A percentile compares a stretch with the other conserved stretches of the same genome.
These are phyloP conservation scores for Pezicula radicicola DNA, from an alignment of 2,329 filamentous ascomycete genomes.

Conservation along the genomic window DNA sequence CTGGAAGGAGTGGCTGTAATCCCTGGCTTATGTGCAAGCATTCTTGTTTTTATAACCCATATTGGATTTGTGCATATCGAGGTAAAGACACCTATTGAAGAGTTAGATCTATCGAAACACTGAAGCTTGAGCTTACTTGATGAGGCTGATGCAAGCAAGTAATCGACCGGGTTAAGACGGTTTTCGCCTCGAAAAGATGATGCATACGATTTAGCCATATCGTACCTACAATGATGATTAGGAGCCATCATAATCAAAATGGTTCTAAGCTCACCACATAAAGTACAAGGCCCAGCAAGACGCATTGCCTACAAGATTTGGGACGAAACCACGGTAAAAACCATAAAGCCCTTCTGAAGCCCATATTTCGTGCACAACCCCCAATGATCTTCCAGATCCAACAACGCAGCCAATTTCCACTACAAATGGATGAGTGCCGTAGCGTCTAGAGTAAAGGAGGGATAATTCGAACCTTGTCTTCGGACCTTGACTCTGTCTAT, in stretches of 20 bases:
- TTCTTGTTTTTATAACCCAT: not conserved
- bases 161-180: not conserved
- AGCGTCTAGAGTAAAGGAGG: not conserved
- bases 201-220: not conserved
- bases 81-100: not conserved
- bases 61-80: not conserved
- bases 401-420: not conserved
- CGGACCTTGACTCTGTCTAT: not conserved
- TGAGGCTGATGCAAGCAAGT: not conserved
- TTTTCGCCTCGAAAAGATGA: not conserved
- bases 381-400: not conserved
- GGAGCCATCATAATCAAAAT: not conserved
- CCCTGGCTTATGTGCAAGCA: not conserved
- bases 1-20: not conserved
- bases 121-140: not conserved
- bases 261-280: not conserved
- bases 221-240: not conserved
- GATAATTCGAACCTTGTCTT: not conserved
- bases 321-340: not conserved
- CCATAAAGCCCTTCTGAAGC: not conserved
- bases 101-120: not conserved
- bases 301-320: not conserved
- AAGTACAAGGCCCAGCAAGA: not conserved
- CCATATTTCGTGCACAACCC: not conserved
- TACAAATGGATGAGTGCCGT: not conserved